Percentiles rank a stretch among this genome's conserved stretches.
Evolutionary conservation across 1,139 yeast species (phyloP).

Genomic region (Keqinozyma sinolaborantium): DNA sequence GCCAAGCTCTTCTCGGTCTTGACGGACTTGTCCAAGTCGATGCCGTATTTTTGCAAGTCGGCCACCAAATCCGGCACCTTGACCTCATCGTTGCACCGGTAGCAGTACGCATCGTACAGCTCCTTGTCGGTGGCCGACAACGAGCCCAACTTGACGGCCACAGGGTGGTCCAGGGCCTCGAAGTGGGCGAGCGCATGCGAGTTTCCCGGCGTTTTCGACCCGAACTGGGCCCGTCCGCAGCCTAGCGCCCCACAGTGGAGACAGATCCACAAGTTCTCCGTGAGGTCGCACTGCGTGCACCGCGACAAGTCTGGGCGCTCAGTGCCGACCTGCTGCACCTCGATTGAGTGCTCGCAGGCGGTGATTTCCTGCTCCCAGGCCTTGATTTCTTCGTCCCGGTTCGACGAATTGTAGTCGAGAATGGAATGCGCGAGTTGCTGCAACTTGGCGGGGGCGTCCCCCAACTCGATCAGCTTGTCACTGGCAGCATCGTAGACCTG

Average conservation of each 20-base stretch:
- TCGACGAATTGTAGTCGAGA: slow-evolving; percentile 61
- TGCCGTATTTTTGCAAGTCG: slow-evolving; percentile 59
- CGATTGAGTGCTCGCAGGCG: slow-evolving; percentile 73
- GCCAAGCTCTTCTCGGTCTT: slow-evolving; percentile 84
- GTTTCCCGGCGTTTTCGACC: slow-evolving; percentile 81
- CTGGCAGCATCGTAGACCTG: slow-evolving; percentile 40
- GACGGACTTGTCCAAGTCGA: slow-evolving; percentile 52
- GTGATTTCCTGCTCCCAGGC: slow-evolving; percentile 90
- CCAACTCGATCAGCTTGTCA: slow-evolving; percentile 18
- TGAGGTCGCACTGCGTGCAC: slow-evolving; percentile 61
- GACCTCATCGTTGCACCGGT: slow-evolving; percentile 84
- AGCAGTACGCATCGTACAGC: slow-evolving; percentile 78
- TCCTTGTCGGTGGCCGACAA: slow-evolving; percentile 58
- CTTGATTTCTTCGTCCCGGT: slow-evolving; percentile 66
- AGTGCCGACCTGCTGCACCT: slow-evolving; percentile 36
- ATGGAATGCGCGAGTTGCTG: slow-evolving; percentile 44
- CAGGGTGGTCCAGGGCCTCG: slow-evolving; percentile 55
- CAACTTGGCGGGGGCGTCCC: slow-evolving; percentile 19
- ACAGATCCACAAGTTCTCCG: slow-evolving; percentile 84
- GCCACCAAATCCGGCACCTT: slow-evolving; percentile 59
- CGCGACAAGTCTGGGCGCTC: slow-evolving; percentile 30
- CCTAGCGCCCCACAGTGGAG: slow-evolving; percentile 86
- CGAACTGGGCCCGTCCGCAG: slow-evolving; percentile 90
- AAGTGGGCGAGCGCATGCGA: slow-evolving; percentile 84
- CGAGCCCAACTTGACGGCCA: slow-evolving; percentile 90